Evolutionary conservation across 2,329 filamentous ascomycete genomes (phyloP), one percentile per base, ranked within the genome.

Genomic region (Aspergillus fumigatus): DNA sequence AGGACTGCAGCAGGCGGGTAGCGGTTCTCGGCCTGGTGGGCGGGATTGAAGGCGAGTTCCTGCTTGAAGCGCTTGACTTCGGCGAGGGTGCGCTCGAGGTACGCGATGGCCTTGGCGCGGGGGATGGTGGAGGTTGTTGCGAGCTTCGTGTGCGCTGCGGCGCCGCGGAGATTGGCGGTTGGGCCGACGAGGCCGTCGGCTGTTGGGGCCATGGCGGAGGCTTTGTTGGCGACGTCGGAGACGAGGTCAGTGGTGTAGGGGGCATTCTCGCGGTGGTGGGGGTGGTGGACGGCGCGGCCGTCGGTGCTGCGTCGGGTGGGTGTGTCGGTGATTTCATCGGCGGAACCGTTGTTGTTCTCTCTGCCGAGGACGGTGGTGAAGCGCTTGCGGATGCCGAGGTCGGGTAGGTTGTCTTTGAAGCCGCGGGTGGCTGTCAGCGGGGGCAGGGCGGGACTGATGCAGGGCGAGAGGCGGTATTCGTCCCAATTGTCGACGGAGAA

Each of bases 1-100:
- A 97, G 84, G 49, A 96, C 82, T 0, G 89, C 86, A 11, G 90
- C 79, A 0, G 93, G 92, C 2, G 92, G 92, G 67, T 97, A 97
- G 0, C 73, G 70, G 68, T 96, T 96, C n/a, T 79, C 70, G 0
- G 75, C 73, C 17, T 85, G 82, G 64, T 88, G 86, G 1, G 72
- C 63, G 0, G 85, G 77, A 1, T 78, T 77, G 73, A 89, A 87
- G 1, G 81, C 79, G 1, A 93, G 82, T 65, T 93, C 88, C 59
- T 83, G 74, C 59, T 94, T 92, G 81, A 96, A 97, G 8, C 76
- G 77, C 59, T 87, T 86, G 6, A 85, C 86, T 27, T 88, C 84
- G 17, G 83, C 78, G 0, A 97, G 84, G 0, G 87, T 92, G 57
- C 90, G 88, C 1, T 79, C 74, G 0, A 97, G 85, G 68, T 97